phyloP scores from a whole-genome alignment of 805 yeast genomes.

The Starmerella cellae region DNA sequence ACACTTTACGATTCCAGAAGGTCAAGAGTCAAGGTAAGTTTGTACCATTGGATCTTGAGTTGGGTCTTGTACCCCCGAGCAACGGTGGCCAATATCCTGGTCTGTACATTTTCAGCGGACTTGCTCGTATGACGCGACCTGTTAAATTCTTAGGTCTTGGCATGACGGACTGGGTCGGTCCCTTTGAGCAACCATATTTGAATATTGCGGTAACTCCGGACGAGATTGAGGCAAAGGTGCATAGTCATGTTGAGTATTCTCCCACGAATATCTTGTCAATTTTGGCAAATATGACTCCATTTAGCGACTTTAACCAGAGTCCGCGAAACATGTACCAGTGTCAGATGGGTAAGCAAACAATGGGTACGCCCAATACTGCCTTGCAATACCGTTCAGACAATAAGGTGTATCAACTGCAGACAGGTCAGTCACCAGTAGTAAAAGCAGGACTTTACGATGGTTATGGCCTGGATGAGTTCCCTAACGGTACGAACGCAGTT shows the following conservation, averaged over 20 bases:
- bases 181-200: slow-evolving; percentile 96
- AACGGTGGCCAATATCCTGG: slow-evolving; percentile 96
- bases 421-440: slow-evolving; percentile 95
- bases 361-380: slow-evolving; percentile 99
- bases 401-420: slow-evolving; percentile 80
- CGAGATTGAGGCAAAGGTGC: slow-evolving; percentile 69
- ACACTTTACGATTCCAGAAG: slow-evolving; percentile 84
- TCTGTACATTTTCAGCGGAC: slow-evolving; percentile 77
- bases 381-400: slow-evolving; percentile 84
- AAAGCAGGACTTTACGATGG: slow-evolving; percentile 87
- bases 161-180: slow-evolving; percentile 80
- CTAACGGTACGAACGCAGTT: slow-evolving; percentile 95
- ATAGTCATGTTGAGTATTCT: slow-evolving; percentile 84
- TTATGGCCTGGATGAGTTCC: slow-evolving; percentile 96
- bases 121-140: slow-evolving; percentile 91
- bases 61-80: slow-evolving; percentile 95
- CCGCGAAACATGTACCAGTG: slow-evolving; percentile 99
- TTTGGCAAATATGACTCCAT: slow-evolving; percentile 93
- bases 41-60: slow-evolving; percentile 77
- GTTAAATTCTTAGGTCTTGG: slow-evolving; percentile 79
- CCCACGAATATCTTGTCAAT: slow-evolving; percentile 93
- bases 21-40: slow-evolving; percentile 40
- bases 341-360: slow-evolving; percentile 99
- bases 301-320: slow-evolving; percentile 95
- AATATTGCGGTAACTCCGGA: slow-evolving; percentile 87